Evolutionary conservation across 257 asterid genomes (phyloP).

Genomic region (Solanum lycopersicoides): DNA sequence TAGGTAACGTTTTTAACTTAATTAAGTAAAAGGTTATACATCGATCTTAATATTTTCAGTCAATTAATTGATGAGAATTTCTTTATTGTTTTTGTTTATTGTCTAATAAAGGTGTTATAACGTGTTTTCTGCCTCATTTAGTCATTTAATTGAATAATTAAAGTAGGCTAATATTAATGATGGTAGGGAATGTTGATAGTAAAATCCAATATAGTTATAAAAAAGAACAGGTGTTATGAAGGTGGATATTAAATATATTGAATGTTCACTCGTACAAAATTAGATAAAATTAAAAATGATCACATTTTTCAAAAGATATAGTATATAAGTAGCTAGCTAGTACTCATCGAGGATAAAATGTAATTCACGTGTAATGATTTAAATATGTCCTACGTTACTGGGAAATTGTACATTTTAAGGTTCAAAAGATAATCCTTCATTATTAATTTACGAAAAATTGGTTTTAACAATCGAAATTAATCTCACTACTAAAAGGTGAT

Average conservation of each 20-base stretch:
- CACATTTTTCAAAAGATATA: neutral
- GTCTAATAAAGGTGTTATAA: neutral
- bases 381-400: accelerated
- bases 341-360: neutral
- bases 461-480: neutral
- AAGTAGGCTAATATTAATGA: neutral
- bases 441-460: neutral
- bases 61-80: neutral
- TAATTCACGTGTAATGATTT: neutral
- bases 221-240: neutral
- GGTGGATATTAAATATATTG: neutral
- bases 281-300: neutral
- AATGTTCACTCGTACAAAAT: neutral
- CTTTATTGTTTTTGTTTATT: neutral
- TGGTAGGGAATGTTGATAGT: too few species aligned
- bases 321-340: neutral
- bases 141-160: neutral
- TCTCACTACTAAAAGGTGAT: neutral
- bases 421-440: neutral
- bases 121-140: neutral
- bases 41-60: neutral
- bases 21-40: neutral
- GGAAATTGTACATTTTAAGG: neutral
- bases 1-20: neutral
- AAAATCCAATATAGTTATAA: too few species aligned